phyloP scores from a whole-genome alignment of 352 stramenopile species.

The Thalassiosira mediterranea region DNA sequence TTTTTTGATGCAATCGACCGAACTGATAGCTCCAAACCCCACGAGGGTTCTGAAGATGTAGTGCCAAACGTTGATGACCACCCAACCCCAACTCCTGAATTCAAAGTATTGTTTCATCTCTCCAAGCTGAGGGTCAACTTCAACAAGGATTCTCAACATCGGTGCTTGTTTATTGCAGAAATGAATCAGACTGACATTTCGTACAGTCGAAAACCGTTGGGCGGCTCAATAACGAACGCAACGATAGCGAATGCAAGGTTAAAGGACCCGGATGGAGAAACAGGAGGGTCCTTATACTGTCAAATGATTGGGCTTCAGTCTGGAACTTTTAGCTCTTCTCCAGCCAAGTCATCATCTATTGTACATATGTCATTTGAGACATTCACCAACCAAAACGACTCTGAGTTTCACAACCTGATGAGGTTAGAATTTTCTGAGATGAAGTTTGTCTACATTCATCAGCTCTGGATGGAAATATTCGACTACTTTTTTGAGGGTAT shows the following conservation, averaged over 20 bases:
- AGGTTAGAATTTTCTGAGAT: slow-evolving; percentile 53
- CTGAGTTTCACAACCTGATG: slow-evolving; percentile 46
- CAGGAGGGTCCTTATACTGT: slow-evolving; percentile 67
- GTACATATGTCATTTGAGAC: slow-evolving; percentile 47
- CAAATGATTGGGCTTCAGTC: slow-evolving; percentile 77
- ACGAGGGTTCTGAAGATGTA: slow-evolving; percentile 2
- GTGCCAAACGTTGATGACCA: not conserved
- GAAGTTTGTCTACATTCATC: slow-evolving; percentile 79
- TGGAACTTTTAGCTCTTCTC: slow-evolving; percentile 5
- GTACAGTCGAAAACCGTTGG: slow-evolving; percentile 44
- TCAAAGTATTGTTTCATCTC: slow-evolving; percentile 60
- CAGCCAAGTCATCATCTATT: slow-evolving; percentile 31
- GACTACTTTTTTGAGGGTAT: slow-evolving; percentile 85
- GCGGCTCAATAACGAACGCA: slow-evolving; percentile 63
- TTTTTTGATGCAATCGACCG: slow-evolving; percentile 74
- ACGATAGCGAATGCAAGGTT: slow-evolving; percentile 70
- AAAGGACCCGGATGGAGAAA: slow-evolving; percentile 49
- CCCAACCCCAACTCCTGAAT: slow-evolving; percentile 2
- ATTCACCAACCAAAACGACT: slow-evolving; percentile 17
- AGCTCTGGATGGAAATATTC: slow-evolving; percentile 82
- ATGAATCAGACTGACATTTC: slow-evolving; percentile 71
- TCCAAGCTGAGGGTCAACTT: slow-evolving; percentile 72
- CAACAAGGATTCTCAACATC: slow-evolving; percentile 76
- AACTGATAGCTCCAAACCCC: slow-evolving; percentile 17
- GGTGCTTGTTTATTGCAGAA: slow-evolving; percentile 72